These are phyloP conservation scores for Penicillium samsonianum DNA, from an alignment of 495 filamentous ascomycete genomes.

Conservation along the genomic window DNA sequence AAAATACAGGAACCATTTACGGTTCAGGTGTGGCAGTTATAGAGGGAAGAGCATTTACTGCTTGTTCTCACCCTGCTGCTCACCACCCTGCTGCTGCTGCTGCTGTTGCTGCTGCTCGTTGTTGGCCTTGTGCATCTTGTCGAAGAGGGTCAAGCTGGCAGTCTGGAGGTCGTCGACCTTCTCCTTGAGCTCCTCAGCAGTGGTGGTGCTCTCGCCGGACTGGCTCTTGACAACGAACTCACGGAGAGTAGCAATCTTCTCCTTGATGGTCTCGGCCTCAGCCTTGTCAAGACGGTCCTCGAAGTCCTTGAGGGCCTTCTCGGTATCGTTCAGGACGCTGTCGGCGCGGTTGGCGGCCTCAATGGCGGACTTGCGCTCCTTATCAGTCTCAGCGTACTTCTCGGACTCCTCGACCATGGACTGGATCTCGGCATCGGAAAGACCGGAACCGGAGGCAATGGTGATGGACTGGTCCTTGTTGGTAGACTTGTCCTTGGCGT, in stretches of 20 bases:
- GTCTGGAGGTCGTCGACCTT: slow-evolving; percentile 98
- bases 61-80: slow-evolving; percentile 82
- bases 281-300: slow-evolving; percentile 95
- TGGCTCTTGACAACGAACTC: slow-evolving; percentile 95
- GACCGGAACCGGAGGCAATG: slow-evolving; percentile 96
- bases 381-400: slow-evolving; percentile 91
- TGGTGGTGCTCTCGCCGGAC: slow-evolving; percentile 81
- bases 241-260: slow-evolving; percentile 88
- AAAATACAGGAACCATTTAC: slow-evolving; percentile 33
- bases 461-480: slow-evolving; percentile 99
- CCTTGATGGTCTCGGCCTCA: slow-evolving; percentile 85
- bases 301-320: slow-evolving; percentile 97
- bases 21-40: slow-evolving; percentile 5
- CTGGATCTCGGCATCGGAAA: slow-evolving; percentile 91
- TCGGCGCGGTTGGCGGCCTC: slow-evolving; percentile 97
- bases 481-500: slow-evolving; percentile 98
- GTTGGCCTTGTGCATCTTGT: slow-evolving; percentile 99
- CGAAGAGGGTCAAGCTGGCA: slow-evolving; percentile 93
- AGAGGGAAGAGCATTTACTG: slow-evolving; percentile 48
- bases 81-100: slow-evolving; percentile 52
- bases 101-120: slow-evolving; percentile 60
- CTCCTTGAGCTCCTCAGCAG: slow-evolving; percentile 89
- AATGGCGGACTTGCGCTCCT: slow-evolving; percentile 93
- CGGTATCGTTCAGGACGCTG: slow-evolving; percentile 93
- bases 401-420: slow-evolving; percentile 97